Conservation (phyloP, 2,329 filamentous ascomycete genomes). For the Neurospora crassa region DNA sequence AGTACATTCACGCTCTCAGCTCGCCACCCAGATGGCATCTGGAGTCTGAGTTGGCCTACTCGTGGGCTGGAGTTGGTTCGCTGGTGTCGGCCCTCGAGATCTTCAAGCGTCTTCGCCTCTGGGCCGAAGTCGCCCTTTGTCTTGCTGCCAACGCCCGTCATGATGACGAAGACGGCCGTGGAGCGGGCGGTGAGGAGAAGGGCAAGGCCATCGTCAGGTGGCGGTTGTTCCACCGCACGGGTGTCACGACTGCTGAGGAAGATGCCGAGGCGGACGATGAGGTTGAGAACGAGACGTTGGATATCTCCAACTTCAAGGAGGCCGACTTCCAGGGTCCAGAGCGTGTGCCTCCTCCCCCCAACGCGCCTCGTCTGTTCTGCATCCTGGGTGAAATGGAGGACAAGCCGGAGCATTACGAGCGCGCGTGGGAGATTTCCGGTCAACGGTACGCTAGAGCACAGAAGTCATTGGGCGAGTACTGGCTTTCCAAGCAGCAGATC, state of each 20-base stretch:
- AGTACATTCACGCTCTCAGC: constrained; percentile 74
- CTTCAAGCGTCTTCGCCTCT: constrained; percentile 85
- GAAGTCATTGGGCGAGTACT: constrained; percentile 72
- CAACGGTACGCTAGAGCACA: constrained; percentile 79
- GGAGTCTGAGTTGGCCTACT: constrained; percentile 81
- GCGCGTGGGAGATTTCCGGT: constrained; percentile 79
- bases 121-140: constrained; percentile 91
- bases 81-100: constrained; percentile 87
- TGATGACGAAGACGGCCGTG: constrained; percentile 43
- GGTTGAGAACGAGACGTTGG: constrained; percentile 43
- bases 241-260: constrained; percentile 14
- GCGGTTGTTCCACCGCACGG: constrained; percentile 64
- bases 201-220: constrained; percentile 67
- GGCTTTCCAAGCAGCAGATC: constrained; percentile 58
- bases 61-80: constrained; percentile 87
- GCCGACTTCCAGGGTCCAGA: constrained; percentile 52
- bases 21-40: constrained; percentile 89
- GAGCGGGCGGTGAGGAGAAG: constrained; percentile 62
- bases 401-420: constrained; percentile 65
- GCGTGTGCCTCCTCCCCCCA: constrained; percentile 60
- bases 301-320: constrained; percentile 46
- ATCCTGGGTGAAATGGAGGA: constrained; percentile 86
- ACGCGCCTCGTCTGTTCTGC: constrained; percentile 82
- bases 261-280: constrained; percentile 25
- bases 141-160: constrained; percentile 54